phyloP scores from a whole-genome alignment of 2,329 filamentous ascomycete species.

The Monilinia fructigena region DNA sequence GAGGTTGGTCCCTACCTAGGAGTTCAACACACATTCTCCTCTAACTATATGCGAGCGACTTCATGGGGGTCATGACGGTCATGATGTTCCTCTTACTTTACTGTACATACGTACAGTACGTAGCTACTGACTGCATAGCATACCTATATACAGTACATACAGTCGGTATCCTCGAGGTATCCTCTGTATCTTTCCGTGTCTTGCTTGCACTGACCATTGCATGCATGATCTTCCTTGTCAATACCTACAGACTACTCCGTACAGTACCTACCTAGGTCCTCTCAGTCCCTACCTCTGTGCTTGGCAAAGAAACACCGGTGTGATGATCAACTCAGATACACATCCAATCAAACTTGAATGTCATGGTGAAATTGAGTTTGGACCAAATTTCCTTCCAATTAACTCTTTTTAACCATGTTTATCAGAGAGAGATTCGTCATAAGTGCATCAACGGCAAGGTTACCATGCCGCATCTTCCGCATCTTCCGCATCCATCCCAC shows the following conservation, averaged over 20 bases:
- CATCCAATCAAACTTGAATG: background rate
- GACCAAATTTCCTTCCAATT: background rate
- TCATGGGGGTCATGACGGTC: too few species aligned
- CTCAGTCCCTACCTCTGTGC: background rate
- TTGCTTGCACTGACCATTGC: too few species aligned
- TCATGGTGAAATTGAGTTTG: background rate
- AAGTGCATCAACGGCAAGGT: background rate
- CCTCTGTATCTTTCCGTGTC: too few species aligned
- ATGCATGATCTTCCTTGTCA: background rate
- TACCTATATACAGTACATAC: background rate
- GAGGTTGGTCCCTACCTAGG: too few species aligned
- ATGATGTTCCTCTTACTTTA: too few species aligned
- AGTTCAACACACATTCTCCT: too few species aligned
- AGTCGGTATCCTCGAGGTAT: too few species aligned
- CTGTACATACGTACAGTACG: too few species aligned
- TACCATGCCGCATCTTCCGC: background rate
- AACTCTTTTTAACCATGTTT: background rate
- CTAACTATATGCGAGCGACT: too few species aligned
- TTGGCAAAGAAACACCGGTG: background rate
- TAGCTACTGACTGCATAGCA: background rate
- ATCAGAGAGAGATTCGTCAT: slow-evolving; percentile 11
- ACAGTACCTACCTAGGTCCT: too few species aligned
- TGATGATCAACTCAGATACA: background rate
- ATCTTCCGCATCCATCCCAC: background rate
- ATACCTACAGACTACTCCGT: too few species aligned